Percentiles rank a stretch among this genome's conserved stretches.
Conservation (phyloP, 495 filamentous ascomycete genomes). For the Aspergillus leporis region DNA sequence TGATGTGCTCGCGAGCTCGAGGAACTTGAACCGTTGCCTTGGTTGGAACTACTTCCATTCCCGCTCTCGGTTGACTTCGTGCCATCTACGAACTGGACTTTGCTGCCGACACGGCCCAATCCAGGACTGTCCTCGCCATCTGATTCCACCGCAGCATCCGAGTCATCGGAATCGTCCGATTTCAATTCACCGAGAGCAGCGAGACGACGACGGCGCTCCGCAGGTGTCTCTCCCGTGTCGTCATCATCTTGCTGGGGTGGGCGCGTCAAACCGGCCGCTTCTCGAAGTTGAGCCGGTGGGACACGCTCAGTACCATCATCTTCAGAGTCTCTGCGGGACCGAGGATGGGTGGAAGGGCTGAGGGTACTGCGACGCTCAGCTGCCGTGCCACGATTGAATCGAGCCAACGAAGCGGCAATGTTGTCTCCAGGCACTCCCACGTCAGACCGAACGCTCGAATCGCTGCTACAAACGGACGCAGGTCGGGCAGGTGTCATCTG, state of each 20-base stretch:
- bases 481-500: background rate
- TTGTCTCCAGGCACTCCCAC: conserved; percentile 42
- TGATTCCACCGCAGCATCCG: conserved; percentile 32
- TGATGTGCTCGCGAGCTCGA: conserved; percentile 12
- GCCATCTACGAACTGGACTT: conserved; percentile 37
- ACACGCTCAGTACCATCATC: conserved; percentile 59
- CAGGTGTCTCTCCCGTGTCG: conserved; percentile 72
- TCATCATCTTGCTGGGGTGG: conserved; percentile 32
- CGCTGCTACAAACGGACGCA: conserved; percentile 31
- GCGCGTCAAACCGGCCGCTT: conserved; percentile 34
- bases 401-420: conserved; percentile 46
- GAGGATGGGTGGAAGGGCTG: conserved; percentile 32
- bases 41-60: conserved; percentile 12
- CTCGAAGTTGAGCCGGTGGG: conserved; percentile 44
- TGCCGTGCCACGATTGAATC: conserved; percentile 41
- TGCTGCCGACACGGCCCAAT: conserved; percentile 23
- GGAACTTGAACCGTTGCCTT: conserved; percentile 15
- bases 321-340: conserved; percentile 51
- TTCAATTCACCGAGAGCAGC: conserved; percentile 75
- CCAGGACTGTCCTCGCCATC: conserved; percentile 34
- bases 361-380: conserved; percentile 50
- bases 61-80: conserved; percentile 22
- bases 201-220: conserved; percentile 78
- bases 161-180: conserved; percentile 64
- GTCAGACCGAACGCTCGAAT: conserved; percentile 31